These are phyloP conservation scores for Cyclocybe cylindracea DNA, from an alignment of 768 basidiomycete species.

Conservation along the genomic window DNA sequence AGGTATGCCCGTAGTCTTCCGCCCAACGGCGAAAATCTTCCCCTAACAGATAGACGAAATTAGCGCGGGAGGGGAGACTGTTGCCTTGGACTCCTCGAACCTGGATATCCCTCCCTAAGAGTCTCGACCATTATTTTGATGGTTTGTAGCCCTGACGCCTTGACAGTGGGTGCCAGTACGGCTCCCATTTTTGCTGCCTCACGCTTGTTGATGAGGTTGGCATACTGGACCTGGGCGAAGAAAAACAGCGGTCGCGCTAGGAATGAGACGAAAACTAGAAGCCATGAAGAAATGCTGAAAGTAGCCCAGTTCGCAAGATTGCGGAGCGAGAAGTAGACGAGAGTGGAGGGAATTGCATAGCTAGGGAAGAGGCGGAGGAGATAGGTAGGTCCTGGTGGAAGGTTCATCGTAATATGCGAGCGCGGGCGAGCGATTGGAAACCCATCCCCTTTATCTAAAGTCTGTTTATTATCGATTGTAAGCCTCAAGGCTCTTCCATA, in stretches of 20 bases:
- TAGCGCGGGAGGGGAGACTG: no score
- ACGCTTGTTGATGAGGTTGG: constrained; percentile 7
- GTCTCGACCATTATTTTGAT: constrained; percentile 7
- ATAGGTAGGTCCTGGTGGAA: constrained; percentile 11
- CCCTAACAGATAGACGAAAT: background rate
- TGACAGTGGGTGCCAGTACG: constrained; percentile 11
- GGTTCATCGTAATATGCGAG: background rate
- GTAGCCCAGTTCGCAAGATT: no score
- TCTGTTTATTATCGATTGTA: no score
- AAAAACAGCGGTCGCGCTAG: constrained; percentile 12
- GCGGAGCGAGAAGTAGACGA: constrained; percentile 1
- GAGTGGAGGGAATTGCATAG: constrained; percentile 11
- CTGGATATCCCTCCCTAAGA: constrained; percentile 26
- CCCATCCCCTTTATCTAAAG: no score
- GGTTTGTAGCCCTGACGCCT: constrained; percentile 8
- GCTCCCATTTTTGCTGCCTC: constrained; percentile 12
- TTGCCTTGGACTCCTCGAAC: no score
- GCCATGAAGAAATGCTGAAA: constrained; percentile 4
- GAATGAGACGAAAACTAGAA: constrained; percentile 3
- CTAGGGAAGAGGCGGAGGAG: constrained; percentile 9
- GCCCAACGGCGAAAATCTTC: constrained; percentile 21
- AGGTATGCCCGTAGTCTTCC: constrained; percentile 32
- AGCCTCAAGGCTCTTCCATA: no score
- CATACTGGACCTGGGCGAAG: constrained; percentile 5
- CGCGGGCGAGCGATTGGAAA: no score